These are phyloP conservation scores for Aspergillus kassunensis DNA, from an alignment of 495 filamentous ascomycete species.

Conservation along the genomic window DNA sequence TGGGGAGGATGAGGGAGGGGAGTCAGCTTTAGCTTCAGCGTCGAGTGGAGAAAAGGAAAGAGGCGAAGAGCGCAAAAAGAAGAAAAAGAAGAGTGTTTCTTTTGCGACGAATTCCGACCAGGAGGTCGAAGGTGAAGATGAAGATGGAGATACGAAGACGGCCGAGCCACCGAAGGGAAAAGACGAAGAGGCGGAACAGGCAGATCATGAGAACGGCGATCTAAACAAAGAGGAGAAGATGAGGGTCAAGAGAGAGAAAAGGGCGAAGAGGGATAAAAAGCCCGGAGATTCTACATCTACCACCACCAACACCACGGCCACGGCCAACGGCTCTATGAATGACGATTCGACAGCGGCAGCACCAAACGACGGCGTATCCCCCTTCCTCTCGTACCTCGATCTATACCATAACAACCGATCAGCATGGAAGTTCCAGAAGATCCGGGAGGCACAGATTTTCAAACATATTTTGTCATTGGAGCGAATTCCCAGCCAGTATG, in stretches of 20 bases:
- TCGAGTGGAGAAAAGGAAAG: not conserved
- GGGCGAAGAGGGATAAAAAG: constrained; percentile 30
- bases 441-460: constrained; percentile 73
- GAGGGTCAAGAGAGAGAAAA: constrained; percentile 24
- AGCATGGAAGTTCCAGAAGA: constrained; percentile 92
- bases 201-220: constrained; percentile 28
- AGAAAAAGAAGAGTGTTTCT: constrained; percentile 51
- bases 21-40: no score
- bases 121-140: constrained; percentile 48
- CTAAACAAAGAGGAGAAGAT: constrained; percentile 38
- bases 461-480: constrained; percentile 72
- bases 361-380: constrained; percentile 38
- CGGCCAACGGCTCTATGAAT: not conserved
- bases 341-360: not conserved
- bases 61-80: constrained; percentile 4
- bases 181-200: constrained; percentile 20
- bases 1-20: constrained; percentile 7
- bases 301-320: no score
- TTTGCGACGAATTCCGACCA: constrained; percentile 67
- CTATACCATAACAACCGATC: constrained; percentile 62
- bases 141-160: constrained; percentile 6
- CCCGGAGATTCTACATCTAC: not conserved
- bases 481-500: constrained; percentile 60
- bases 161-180: constrained; percentile 1
- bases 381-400: constrained; percentile 68